Evolutionary conservation across 345 rosid species (phyloP).

Genomic region (Excoecaria agallocha): DNA sequence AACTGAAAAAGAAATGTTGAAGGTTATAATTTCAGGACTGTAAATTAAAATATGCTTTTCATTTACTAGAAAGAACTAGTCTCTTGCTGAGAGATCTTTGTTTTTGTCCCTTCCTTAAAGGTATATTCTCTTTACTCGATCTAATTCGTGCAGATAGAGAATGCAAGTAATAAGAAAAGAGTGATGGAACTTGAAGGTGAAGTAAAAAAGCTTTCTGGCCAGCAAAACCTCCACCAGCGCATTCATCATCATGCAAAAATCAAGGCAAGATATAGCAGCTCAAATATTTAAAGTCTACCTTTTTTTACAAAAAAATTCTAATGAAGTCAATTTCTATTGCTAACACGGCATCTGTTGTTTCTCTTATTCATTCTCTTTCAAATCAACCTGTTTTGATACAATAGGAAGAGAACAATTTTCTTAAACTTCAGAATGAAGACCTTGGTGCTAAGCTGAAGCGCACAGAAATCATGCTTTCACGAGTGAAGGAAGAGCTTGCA

Average conservation of each 20-base stretch:
- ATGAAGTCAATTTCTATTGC: not conserved
- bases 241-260: slow-evolving; percentile 87
- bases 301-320: too few species aligned
- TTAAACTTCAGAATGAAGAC: slow-evolving; percentile 73
- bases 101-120: not conserved
- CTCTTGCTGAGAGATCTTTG: not conserved
- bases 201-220: slow-evolving; percentile 69
- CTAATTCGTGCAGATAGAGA: slow-evolving; percentile 54
- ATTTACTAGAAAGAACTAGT: not conserved
- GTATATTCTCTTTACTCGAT: not conserved
- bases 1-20: slow-evolving; percentile 74
- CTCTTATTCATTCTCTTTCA: not conserved
- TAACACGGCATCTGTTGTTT: not conserved
- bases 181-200: slow-evolving; percentile 77
- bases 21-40: slow-evolving; percentile 42
- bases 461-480: slow-evolving; percentile 52
- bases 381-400: slow-evolving; percentile 16
- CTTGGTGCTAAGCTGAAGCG: slow-evolving; percentile 58
- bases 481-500: slow-evolving; percentile 78
- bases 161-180: slow-evolving; percentile 54
- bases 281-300: not conserved
- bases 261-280: slow-evolving; percentile 57
- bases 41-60: not conserved
- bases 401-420: slow-evolving; percentile 87
- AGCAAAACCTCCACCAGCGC: slow-evolving; percentile 86